Evolutionary conservation across 768 basidiomycete genomes (phyloP).

Genomic region (Collybiopsis confluens): DNA sequence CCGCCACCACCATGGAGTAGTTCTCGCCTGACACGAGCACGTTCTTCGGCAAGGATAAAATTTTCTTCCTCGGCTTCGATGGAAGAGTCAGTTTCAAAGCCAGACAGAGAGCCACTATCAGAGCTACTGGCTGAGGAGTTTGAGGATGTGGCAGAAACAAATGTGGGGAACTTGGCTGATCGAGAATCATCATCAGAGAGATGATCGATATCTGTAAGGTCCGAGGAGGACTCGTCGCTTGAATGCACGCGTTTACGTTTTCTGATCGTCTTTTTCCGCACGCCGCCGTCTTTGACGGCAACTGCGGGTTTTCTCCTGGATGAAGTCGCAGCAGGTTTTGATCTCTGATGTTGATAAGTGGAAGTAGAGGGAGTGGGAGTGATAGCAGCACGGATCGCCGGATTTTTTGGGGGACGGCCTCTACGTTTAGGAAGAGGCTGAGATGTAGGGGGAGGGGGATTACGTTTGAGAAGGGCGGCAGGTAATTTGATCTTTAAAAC

Average conservation of each 20-base stretch:
- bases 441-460: constrained; percentile 18
- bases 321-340: background rate
- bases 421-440: constrained; percentile 38
- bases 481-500: constrained; percentile 75
- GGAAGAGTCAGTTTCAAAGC: constrained; percentile 50
- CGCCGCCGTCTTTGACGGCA: background rate
- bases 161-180: constrained; percentile 54
- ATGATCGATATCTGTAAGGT: constrained; percentile 34
- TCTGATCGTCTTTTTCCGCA: constrained; percentile 10
- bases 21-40: constrained; percentile 57
- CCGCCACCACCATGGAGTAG: constrained; percentile 46
- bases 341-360: constrained; percentile 16
- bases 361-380: constrained; percentile 1
- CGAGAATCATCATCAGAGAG: constrained; percentile 25
- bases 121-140: constrained; percentile 42
- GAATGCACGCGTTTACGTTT: constrained; percentile 32
- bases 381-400: constrained; percentile 29
- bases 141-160: constrained; percentile 46
- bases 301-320: constrained; percentile 22
- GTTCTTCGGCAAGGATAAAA: constrained; percentile 49
- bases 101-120: constrained; percentile 29
- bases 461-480: constrained; percentile 49
- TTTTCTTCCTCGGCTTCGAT: constrained; percentile 61
- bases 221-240: constrained; percentile 26
- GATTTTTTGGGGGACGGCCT: constrained; percentile 53